phyloP scores from a whole-genome alignment of 176 grass and related monocot species.

The Zoysia pacifica region DNA sequence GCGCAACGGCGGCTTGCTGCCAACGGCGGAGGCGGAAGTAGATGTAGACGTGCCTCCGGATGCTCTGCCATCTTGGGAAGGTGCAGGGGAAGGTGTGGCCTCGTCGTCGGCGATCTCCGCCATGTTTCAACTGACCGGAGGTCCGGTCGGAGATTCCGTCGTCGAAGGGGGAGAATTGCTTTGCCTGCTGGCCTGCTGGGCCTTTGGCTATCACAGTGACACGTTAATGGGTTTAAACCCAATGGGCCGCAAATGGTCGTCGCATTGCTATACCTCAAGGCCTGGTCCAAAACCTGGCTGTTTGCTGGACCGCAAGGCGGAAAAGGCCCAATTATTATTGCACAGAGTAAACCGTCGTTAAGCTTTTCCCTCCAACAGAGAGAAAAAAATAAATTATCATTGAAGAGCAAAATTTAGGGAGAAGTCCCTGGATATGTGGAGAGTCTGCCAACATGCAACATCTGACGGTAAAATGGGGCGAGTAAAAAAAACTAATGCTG shows the following conservation, averaged over 20 bases:
- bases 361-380: neutral
- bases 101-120: conserved; percentile 56
- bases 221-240: neutral
- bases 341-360: neutral
- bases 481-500: too few species aligned
- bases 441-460: too few species aligned
- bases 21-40: neutral
- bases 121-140: conserved; percentile 17
- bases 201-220: neutral
- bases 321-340: neutral
- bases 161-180: neutral
- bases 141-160: neutral
- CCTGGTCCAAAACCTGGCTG: neutral
- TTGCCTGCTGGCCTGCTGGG: neutral
- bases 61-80: neutral
- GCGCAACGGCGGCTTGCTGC: conserved; percentile 12
- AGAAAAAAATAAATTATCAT: too few species aligned
- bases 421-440: too few species aligned
- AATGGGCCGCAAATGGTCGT: neutral
- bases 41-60: neutral
- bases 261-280: neutral
- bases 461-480: too few species aligned
- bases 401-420: too few species aligned
- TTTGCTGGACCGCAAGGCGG: neutral
- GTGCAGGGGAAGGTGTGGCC: neutral